These are phyloP conservation scores for Xerocomus alliaceus DNA, from an alignment of 1,284 basidiomycete species.

Conservation along the genomic window DNA sequence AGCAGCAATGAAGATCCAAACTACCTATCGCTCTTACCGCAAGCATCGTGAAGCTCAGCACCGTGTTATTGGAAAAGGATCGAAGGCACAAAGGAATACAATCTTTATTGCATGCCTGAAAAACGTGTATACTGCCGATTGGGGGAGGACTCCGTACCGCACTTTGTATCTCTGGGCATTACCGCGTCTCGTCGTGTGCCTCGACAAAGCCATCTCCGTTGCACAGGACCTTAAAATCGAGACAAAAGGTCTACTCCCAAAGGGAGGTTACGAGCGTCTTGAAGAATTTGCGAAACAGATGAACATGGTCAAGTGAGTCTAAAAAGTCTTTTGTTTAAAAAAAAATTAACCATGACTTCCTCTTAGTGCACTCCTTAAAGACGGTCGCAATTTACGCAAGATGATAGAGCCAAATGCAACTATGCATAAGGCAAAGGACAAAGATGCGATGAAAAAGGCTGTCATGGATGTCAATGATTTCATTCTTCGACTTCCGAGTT, in stretches of 20 bases:
- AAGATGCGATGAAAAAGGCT: conserved; percentile 26
- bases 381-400: conserved; percentile 30
- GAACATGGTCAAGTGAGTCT: conserved; percentile 41
- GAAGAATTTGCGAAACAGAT: conserved; percentile 44
- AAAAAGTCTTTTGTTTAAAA: not conserved
- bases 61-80: conserved; percentile 36
- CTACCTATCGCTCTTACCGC: conserved; percentile 34
- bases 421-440: conserved; percentile 31
- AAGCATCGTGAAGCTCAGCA: conserved; percentile 26
- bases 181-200: conserved; percentile 54
- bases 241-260: conserved; percentile 43
- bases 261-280: conserved; percentile 40
- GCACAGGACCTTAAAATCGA: conserved; percentile 41
- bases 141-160: conserved; percentile 48
- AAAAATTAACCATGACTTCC: not conserved
- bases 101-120: conserved; percentile 45
- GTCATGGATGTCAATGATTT: conserved; percentile 37
- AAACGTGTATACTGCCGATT: conserved; percentile 41
- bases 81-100: conserved; percentile 32
- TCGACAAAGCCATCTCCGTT: conserved; percentile 46
- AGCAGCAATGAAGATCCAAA: conserved; percentile 28
- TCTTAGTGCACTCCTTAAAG: conserved; percentile 33
- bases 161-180: conserved; percentile 56
- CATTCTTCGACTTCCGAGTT: conserved; percentile 29
- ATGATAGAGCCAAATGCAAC: conserved; percentile 36